Base-by-base conservation (phyloP, 1,139 yeast genomes). In the Debaryomyces singareniensis region DNA sequence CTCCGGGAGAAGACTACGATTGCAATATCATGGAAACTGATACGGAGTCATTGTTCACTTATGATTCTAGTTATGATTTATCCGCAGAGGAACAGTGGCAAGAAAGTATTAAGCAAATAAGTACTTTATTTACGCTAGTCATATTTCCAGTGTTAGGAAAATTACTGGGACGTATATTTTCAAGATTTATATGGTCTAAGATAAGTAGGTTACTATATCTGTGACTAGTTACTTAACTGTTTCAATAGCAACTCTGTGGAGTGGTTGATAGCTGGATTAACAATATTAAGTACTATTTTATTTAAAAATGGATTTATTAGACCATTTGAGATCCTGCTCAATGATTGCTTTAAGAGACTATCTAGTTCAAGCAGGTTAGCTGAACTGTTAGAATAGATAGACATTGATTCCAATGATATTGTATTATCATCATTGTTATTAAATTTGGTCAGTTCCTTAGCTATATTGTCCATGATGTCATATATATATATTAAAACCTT, bases 71-170 rank as follows among this genome's bases (percentile, higher is more conserved):
- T 20, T 37, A 36, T n/a, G 36, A 40, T 12, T 37, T 55, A 26
- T 37, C 53, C 3, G 84, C 86, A 1, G 87, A 82, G 48, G 69
- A 73, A 39, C 87, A 83, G 44, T 83, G 93, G 93, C 91, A 83
- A 32, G 89, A 80, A 45, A 78, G 84, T 29, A 45, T 83, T 35
- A 58, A 61, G 26, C 91, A 82, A 47, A 50, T 84, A 29, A 70
- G 70, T 26, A 69, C 67, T 9, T 60, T 84, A 26, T 53, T 79
- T 13, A 68, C 71, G 31, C 58, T 75, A 36, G 74, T 83, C 11
- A 45, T 83, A 27, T 61, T 82, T 30, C 95, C 95, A 0, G 53
- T 82, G 37, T 47, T 79, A 4, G 94, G 94, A 21, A 79, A 78
- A 51, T 66, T 78, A 24, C 43, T 83, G 25, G 95, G 95, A 5